phyloP scores from a whole-genome alignment of 345 rosid genomes.

The Chamaenerion angustifolium region DNA sequence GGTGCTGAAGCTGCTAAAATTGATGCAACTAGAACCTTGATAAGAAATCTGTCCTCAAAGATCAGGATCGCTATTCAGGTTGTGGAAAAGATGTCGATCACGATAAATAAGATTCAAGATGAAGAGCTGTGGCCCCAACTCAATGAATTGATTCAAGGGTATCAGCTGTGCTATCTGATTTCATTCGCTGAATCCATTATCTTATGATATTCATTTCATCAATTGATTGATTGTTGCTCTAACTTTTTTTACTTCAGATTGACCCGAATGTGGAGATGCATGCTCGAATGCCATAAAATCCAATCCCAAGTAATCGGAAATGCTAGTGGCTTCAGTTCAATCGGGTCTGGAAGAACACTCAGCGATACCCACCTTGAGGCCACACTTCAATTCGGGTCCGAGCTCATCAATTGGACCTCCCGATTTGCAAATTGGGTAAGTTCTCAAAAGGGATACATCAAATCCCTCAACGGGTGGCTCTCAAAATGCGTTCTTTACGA shows the following conservation, averaged over 20 bases:
- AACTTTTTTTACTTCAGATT: conserved; percentile 7
- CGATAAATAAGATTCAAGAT: conserved; percentile 39
- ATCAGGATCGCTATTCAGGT: conserved; percentile 48
- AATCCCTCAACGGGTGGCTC: conserved; percentile 57
- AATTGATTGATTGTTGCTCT: neutral
- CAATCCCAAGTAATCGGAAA: conserved; percentile 17
- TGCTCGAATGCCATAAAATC: conserved; percentile 20
- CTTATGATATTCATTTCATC: no score
- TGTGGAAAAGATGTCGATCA: conserved; percentile 36
- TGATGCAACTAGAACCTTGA: conserved; percentile 19
- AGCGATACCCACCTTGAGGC: conserved; percentile 16
- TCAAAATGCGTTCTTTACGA: conserved; percentile 32
- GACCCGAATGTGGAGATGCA: conserved; percentile 24
- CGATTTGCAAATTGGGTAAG: conserved; percentile 39
- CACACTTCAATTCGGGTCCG: conserved; percentile 38
- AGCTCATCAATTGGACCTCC: conserved; percentile 39
- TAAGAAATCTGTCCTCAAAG: conserved; percentile 33
- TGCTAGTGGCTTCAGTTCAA: conserved; percentile 13
- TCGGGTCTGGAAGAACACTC: conserved; percentile 6
- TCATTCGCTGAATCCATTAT: no score
- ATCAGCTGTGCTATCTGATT: neutral
- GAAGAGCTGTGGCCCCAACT: conserved; percentile 56
- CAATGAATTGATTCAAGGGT: conserved; percentile 38
- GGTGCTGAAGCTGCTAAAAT: conserved; percentile 25
- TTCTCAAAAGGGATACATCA: conserved; percentile 40